Evolutionary conservation across 2,329 filamentous ascomycete genomes (phyloP), one percentile per base, ranked within the genome.

Genomic region (Metarhizium album): DNA sequence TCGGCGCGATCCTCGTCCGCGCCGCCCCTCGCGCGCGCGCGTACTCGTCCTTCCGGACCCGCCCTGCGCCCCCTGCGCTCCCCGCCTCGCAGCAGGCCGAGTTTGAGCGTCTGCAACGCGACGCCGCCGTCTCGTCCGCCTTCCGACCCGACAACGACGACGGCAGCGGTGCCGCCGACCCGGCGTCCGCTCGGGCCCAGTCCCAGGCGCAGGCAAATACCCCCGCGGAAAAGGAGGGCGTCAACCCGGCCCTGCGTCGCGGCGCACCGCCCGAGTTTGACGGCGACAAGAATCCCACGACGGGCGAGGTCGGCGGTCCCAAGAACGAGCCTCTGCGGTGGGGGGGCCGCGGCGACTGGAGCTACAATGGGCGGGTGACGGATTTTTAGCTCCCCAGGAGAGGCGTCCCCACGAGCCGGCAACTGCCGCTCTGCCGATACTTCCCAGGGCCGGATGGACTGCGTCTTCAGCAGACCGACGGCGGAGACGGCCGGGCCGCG

Each of bases 271-370:
- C 93, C 2, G 91, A 97, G 71, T 98, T 98, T 61, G 83, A 91
- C 58, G 93, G 93, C 52, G 90, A 97, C 49, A 77, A 75, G 50
- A 97, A 98, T 67, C 93, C 93, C 2, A 86, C 84, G 74, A 98
- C 93, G 1, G 93, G 93, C 23, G 93, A 98, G 75, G 82, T 96
- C 11, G 93, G 93, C 5, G 93, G 93, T 1, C 93, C 93, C 5
- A 98, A 97, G 82, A 97, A 95, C 64, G 91, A 98, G 70, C 93
- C 93, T 48, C 64, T 97, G 64, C 74, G 90, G 60, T 96, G 91
- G 91, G 90, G 90, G 0, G 73, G 76, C 18, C 65, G 61, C 0
- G 84, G 87, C 1, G 81, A 84, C 60, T 98, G 90, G 86, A 96
- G 89, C 66, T 98, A 87, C 68, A 96, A 96, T 67, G 93, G 93